Evolutionary conservation across 2,329 filamentous ascomycete species (phyloP).

Genomic region (Paramyrothecium roridum): DNA sequence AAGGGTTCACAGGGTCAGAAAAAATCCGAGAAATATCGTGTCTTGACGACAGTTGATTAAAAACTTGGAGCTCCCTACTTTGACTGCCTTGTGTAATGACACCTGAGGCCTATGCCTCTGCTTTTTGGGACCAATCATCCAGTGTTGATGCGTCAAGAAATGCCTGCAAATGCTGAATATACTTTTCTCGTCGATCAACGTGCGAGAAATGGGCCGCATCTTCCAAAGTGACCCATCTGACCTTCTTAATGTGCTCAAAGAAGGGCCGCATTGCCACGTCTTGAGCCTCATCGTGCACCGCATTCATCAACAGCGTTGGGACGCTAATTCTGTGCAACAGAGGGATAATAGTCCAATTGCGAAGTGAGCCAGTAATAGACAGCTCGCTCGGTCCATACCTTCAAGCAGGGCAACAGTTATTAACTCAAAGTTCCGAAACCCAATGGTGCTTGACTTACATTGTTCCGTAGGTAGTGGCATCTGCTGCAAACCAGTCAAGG

Average conservation of each 20-base stretch:
- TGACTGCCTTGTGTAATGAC: too few species aligned
- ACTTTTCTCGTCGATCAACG: constrained; percentile 24
- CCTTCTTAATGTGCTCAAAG: constrained; percentile 28
- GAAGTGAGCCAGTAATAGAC: constrained; percentile 17
- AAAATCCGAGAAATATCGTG: too few species aligned
- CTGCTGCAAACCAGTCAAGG: constrained; percentile 24
- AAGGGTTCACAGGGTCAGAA: too few species aligned
- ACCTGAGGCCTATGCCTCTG: too few species aligned
- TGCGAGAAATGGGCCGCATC: constrained; percentile 29
- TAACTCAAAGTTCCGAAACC: background rate
- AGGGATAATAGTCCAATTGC: constrained; percentile 21
- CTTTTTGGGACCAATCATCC: too few species aligned
- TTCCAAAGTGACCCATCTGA: constrained; percentile 31
- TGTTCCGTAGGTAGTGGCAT: constrained; percentile 18
- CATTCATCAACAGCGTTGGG: constrained; percentile 31
- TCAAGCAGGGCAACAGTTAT: constrained; percentile 7
- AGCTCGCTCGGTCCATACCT: constrained; percentile 25
- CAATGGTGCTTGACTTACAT: constrained; percentile 13
- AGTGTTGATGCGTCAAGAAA: constrained; percentile 6
- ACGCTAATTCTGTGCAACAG: constrained; percentile 22
- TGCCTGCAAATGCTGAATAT: constrained; percentile 16
- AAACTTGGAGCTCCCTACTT: too few species aligned
- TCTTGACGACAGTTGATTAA: too few species aligned
- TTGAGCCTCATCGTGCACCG: constrained; percentile 28
- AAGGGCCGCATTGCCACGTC: constrained; percentile 29